Evolutionary conservation across 2,329 filamentous ascomycete genomes (phyloP).

Genomic region (Fusarium staphyleae): DNA sequence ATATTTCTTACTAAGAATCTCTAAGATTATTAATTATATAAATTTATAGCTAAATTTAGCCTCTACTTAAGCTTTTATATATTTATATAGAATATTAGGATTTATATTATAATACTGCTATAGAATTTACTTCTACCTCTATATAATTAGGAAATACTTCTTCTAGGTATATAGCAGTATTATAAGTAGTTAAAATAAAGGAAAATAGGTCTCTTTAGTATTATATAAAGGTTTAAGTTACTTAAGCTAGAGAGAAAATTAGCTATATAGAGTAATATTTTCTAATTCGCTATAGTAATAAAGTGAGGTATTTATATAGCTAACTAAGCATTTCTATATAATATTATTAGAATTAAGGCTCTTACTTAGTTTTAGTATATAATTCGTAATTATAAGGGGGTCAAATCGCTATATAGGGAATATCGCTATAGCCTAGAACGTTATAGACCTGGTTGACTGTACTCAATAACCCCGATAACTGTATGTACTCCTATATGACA

Average conservation of each 20-base stretch:
- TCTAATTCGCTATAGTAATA: neutral
- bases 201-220: neutral
- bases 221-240: no score
- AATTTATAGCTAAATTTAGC: no score
- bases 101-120: neutral
- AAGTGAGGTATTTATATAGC: no score
- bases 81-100: no score
- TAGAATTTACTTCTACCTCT: neutral
- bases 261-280: neutral
- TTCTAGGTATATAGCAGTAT: neutral
- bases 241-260: neutral
- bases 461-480: conserved; percentile 27
- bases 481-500: conserved; percentile 24
- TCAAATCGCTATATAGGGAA: neutral
- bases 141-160: neutral
- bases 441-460: neutral
- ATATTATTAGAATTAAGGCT: neutral
- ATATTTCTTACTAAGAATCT: neutral
- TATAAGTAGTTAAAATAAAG: neutral
- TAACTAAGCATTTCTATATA: no score
- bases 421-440: neutral
- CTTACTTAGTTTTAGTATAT: neutral
- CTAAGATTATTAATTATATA: no score
- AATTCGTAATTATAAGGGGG: no score
- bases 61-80: no score